Evolutionary conservation across 129 eudicot species (phyloP).

Genomic region (Centella asiatica): DNA sequence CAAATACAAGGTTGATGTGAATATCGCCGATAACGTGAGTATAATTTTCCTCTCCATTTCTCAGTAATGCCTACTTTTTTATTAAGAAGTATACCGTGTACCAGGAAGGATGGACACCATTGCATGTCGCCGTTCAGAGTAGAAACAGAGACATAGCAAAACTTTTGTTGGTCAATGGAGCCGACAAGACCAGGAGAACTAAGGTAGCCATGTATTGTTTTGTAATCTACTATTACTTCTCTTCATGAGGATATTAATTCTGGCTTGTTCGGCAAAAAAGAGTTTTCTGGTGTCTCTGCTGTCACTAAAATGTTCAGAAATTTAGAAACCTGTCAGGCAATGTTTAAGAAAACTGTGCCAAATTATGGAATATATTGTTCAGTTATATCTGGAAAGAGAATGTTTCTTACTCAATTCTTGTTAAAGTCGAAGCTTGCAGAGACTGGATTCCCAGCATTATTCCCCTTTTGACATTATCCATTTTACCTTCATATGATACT

Average conservation of each 20-base stretch:
- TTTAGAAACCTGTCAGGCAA: too few species aligned
- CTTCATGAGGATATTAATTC: not conserved
- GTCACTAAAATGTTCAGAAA: not conserved
- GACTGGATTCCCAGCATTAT: too few species aligned
- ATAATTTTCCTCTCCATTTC: not conserved
- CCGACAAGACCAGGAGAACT: conserved; percentile 64
- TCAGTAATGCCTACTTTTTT: not conserved
- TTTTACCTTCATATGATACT: too few species aligned
- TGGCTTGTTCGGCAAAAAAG: not conserved
- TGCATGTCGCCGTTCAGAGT: conserved; percentile 81
- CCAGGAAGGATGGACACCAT: conserved; percentile 97
- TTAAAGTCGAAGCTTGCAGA: too few species aligned
- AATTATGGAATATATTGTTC: too few species aligned
- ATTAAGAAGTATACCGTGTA: conserved; percentile 1
- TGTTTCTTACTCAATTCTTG: too few species aligned
- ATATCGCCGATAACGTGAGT: conserved; percentile 70
- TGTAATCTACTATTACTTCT: not conserved
- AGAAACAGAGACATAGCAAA: conserved; percentile 79
- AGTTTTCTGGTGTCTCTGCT: not conserved
- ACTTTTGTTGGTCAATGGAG: conserved; percentile 66
- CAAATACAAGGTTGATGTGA: conserved; percentile 69
- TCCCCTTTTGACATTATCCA: too few species aligned
- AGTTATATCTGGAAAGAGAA: too few species aligned
- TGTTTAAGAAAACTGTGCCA: too few species aligned
- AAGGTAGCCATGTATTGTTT: conserved; percentile 27